Evolutionary conservation across 225 moss, liverwort and hornwort genomes (phyloP).

Genomic region (Polytrichum formosum): DNA sequence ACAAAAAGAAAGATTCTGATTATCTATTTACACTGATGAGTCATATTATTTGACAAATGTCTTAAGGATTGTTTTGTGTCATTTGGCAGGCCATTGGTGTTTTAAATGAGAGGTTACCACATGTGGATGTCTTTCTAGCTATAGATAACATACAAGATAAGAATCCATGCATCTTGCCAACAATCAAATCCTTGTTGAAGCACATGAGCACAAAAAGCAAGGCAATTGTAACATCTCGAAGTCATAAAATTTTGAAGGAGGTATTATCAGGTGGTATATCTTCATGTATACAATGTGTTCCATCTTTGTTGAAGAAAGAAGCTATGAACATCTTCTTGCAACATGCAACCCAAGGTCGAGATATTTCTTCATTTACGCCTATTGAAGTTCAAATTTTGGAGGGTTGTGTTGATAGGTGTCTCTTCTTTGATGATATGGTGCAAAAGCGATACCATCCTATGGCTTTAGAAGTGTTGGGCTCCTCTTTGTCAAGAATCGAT

Average conservation of each 20-base stretch:
- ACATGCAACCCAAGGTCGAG: not conserved
- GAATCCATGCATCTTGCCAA: not conserved
- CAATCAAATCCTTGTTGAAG: conserved; percentile 1
- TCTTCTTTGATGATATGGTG: not conserved
- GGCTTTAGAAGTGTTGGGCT: not conserved
- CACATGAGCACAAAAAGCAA: not conserved
- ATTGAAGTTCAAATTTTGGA: not conserved
- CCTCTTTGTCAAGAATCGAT: not conserved
- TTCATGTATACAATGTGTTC: not conserved
- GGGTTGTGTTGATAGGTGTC: not conserved
- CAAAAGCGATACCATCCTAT: not conserved
- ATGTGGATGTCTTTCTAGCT: conserved; percentile 1
- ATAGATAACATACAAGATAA: not conserved
- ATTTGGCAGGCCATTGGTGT: not conserved
- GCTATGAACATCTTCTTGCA: not conserved
- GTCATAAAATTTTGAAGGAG: not conserved
- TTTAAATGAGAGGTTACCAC: not conserved
- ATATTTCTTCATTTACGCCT: not conserved
- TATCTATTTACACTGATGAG: not conserved
- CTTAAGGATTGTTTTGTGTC: not conserved
- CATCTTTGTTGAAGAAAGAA: conserved; percentile 1
- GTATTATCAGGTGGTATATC: not conserved
- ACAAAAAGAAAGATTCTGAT: not conserved
- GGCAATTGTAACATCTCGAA: conserved; percentile 2
- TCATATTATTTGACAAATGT: not conserved